These are phyloP conservation scores for Botryotinia globosa DNA, from an alignment of 2,329 filamentous ascomycete genomes.

Conservation along the genomic window DNA sequence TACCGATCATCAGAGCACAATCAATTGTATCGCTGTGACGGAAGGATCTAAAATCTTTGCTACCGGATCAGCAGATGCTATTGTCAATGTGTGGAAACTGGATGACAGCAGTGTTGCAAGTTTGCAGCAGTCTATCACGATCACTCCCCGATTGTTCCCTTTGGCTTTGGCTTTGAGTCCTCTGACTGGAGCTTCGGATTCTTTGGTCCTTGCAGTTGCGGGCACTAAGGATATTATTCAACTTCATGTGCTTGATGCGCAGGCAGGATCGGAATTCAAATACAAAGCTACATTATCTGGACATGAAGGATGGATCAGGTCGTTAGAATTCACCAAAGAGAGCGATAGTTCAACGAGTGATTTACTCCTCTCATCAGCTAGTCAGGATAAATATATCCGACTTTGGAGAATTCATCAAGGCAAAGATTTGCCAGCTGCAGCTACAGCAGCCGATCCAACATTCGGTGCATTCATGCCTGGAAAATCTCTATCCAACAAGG, in stretches of 20 bases:
- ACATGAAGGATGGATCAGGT: conserved; percentile 93
- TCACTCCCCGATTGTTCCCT: conserved; percentile 78
- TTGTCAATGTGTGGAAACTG: conserved; percentile 68
- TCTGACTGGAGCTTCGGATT: conserved; percentile 50
- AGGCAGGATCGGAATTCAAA: conserved; percentile 53
- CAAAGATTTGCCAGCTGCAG: conserved; percentile 57
- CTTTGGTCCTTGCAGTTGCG: conserved; percentile 73
- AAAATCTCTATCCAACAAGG: conserved; percentile 83
- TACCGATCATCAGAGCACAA: conserved; percentile 62
- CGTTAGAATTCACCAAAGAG: conserved; percentile 73
- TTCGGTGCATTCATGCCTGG: conserved; percentile 59
- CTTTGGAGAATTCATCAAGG: conserved; percentile 84
- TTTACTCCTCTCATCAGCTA: conserved; percentile 83
- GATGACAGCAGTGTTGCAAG: conserved; percentile 44
- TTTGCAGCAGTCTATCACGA: conserved; percentile 68
- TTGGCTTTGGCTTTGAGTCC: conserved; percentile 67
- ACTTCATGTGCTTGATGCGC: conserved; percentile 61
- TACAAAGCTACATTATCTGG: conserved; percentile 76
- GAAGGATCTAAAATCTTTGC: conserved; percentile 52
- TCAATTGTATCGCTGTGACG: conserved; percentile 63
- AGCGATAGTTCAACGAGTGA: conserved; percentile 55
- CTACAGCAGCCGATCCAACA: conserved; percentile 54
- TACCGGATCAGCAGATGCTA: conserved; percentile 79
- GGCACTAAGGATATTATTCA: conserved; percentile 83
- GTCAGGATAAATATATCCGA: conserved; percentile 95